Evolutionary conservation across 306 rosid genomes (phyloP).

Genomic region (Parietaria judaica): DNA sequence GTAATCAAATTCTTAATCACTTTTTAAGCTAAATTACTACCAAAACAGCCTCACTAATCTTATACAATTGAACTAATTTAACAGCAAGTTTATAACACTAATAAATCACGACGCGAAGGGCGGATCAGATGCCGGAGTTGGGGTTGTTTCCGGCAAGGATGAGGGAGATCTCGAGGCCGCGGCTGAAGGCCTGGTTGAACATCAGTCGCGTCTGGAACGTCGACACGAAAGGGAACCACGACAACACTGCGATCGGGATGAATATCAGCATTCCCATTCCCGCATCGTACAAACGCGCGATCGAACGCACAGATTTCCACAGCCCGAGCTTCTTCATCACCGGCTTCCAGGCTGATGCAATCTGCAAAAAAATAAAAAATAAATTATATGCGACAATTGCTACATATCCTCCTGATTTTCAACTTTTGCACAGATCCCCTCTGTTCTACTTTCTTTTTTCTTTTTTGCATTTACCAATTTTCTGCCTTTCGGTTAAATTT

Average conservation of each 20-base stretch:
- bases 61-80: too few relatives aligned
- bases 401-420: too few relatives aligned
- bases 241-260: conserved; percentile 65
- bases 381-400: too few relatives aligned
- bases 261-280: conserved; percentile 94
- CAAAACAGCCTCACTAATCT: too few relatives aligned
- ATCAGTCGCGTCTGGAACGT: conserved; percentile 91
- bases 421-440: too few relatives aligned
- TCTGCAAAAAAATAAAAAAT: conserved; percentile 28
- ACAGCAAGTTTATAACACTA: too few relatives aligned
- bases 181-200: conserved; percentile 96
- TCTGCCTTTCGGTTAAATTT: too few relatives aligned
- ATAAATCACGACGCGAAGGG: too few relatives aligned
- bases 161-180: conserved; percentile 84
- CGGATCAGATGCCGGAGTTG: conserved; percentile 46
- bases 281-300: conserved; percentile 82
- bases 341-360: conserved; percentile 93
- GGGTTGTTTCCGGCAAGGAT: conserved; percentile 91
- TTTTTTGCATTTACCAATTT: too few relatives aligned
- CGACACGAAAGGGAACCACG: conserved; percentile 93
- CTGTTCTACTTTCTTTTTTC: too few relatives aligned
- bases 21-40: too few relatives aligned
- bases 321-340: conserved; percentile 56
- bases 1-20: too few relatives aligned
- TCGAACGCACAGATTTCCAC: conserved; percentile 80